phyloP scores from a whole-genome alignment of 2,329 filamentous ascomycete species.

The Curvularia verruculosa region DNA sequence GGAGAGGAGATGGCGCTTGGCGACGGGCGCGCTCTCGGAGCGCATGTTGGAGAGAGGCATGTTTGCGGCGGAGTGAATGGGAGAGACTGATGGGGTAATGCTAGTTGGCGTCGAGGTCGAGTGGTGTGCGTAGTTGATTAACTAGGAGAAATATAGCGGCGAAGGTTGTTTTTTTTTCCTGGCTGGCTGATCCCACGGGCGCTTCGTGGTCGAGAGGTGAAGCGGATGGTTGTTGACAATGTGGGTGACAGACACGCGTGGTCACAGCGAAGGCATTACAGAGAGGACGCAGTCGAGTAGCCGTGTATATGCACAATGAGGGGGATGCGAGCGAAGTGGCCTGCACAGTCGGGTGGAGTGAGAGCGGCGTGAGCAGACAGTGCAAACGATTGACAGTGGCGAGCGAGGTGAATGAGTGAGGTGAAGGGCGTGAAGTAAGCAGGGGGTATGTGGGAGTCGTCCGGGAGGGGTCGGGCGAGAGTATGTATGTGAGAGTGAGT shows the following conservation, averaged over 20 bases:
- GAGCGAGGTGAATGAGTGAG: neutral
- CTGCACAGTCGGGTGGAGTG: conserved; percentile 25
- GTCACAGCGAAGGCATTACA: conserved; percentile 44
- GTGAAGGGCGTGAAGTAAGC: conserved; percentile 4
- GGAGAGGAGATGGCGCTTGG: conserved; percentile 35
- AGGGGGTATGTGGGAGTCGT: neutral
- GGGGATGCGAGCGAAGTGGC: conserved; percentile 18
- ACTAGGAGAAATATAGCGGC: neutral
- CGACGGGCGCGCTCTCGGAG: conserved; percentile 28
- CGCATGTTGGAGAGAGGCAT: conserved; percentile 37
- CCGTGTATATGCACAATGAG: conserved; percentile 15
- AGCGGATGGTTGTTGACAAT: conserved; percentile 27
- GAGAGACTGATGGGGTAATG: conserved; percentile 21
- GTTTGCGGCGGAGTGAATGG: conserved; percentile 12
- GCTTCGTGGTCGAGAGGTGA: conserved; percentile 14
- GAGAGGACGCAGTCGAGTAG: conserved; percentile 12
- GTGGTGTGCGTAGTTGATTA: neutral
- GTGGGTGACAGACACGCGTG: conserved; percentile 23
- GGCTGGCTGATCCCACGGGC: conserved; percentile 22
- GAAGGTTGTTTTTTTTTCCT: neutral
- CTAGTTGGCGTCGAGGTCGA: conserved; percentile 25
- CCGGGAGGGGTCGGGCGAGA: neutral
- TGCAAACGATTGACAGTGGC: conserved; percentile 5
- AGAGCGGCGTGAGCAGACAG: neutral
- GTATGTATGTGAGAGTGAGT: neutral